A percentile compares a stretch with the other conserved stretches of the same genome.
These are phyloP conservation scores for Alternaria arborescens DNA, from an alignment of 2,329 filamentous ascomycete genomes.

Conservation along the genomic window DNA sequence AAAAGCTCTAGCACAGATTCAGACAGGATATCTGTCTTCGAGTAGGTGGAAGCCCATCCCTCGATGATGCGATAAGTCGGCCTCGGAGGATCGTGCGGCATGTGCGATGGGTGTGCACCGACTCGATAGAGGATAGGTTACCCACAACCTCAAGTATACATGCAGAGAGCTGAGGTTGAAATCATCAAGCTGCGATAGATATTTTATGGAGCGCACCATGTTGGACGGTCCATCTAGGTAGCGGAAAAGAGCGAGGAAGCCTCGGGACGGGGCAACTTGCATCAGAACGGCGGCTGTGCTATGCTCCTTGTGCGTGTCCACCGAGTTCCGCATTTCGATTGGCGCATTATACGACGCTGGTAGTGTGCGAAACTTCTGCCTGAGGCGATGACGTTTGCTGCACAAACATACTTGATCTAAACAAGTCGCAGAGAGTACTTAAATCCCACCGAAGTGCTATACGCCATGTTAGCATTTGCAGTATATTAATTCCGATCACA, in stretches of 20 bases:
- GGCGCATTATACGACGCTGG: not conserved
- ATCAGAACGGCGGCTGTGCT: not conserved
- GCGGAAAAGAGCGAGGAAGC: constrained; percentile 2
- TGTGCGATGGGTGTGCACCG: not conserved
- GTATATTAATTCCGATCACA: not conserved
- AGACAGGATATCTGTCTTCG: not conserved
- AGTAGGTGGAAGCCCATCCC: not conserved
- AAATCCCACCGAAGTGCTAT: not conserved
- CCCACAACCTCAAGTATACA: not conserved
- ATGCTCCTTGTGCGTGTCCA: not conserved
- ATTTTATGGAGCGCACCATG: not conserved
- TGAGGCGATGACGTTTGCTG: not conserved
- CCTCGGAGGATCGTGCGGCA: not conserved
- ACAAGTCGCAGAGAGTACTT: not conserved
- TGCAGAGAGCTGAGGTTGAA: not conserved
- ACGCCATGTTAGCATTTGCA: not conserved
- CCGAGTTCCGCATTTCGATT: not conserved
- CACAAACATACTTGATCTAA: not conserved
- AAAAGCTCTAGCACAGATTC: not conserved
- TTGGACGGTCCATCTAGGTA: constrained; percentile 6
- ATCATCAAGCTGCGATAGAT: not conserved
- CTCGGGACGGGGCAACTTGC: not conserved
- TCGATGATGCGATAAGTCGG: not conserved
- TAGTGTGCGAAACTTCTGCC: not conserved
- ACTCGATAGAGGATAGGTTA: not conserved